phyloP scores from a whole-genome alignment of 768 basidiomycete genomes.

The Termitomyces sp. region DNA sequence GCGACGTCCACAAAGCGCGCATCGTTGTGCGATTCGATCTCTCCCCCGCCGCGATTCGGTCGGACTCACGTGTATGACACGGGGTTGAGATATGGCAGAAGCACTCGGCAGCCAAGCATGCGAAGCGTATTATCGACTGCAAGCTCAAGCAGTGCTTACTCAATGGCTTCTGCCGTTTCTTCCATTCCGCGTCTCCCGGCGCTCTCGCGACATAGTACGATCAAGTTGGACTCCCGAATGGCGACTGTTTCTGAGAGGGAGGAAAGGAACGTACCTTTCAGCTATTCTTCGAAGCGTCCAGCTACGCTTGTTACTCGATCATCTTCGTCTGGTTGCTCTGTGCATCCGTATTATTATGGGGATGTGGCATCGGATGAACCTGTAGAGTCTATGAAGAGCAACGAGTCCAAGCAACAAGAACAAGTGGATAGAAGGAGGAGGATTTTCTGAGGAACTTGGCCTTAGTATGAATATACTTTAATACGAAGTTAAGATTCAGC shows the following conservation, averaged over 20 bases:
- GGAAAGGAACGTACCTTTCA: background rate
- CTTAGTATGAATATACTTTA: background rate
- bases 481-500: background rate
- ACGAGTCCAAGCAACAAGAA: background rate
- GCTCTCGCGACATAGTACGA: slow-evolving; percentile 15
- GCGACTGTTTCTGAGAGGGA: slow-evolving; percentile 6
- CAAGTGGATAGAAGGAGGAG: background rate
- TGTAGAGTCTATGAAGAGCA: background rate
- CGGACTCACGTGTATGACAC: slow-evolving; percentile 1
- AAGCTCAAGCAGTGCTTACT: slow-evolving; percentile 22
- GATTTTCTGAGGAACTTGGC: background rate
- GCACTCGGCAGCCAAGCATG: slow-evolving; percentile 1
- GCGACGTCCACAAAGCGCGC: slow-evolving; percentile 7
- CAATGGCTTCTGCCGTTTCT: slow-evolving; percentile 16
- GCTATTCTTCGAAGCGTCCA: background rate
- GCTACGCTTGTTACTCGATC: slow-evolving; percentile 4
- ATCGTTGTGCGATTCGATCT: slow-evolving; percentile 12
- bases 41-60: slow-evolving; percentile 13
- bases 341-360: slow-evolving; percentile 12
- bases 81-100: slow-evolving; percentile 2
- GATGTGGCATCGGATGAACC: background rate
- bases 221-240: slow-evolving; percentile 4
- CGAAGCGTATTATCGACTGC: slow-evolving; percentile 14
- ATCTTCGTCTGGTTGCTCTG: slow-evolving; percentile 14
- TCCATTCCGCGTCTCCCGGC: slow-evolving; percentile 11